A percentile compares a stretch with the other conserved stretches of the same genome.
Evolutionary conservation across 306 rosid species (phyloP).

Genomic region (Trifolium dubium): DNA sequence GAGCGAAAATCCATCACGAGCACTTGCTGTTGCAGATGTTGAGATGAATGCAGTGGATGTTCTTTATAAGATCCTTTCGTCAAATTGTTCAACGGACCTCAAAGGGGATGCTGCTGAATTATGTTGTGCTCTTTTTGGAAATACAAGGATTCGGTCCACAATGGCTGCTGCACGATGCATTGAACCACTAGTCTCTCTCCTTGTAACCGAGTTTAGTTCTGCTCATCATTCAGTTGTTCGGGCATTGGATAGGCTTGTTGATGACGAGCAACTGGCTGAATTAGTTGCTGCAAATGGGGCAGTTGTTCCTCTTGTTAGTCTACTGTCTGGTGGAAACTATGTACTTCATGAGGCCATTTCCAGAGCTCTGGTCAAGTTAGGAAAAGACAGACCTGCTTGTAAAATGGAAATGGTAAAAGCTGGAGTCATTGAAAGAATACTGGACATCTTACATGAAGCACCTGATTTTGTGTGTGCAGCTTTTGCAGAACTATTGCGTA

Average conservation of each 20-base stretch:
- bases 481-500: constrained; percentile 88
- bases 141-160: constrained; percentile 95
- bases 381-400: constrained; percentile 97
- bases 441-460: constrained; percentile 80
- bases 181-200: constrained; percentile 96
- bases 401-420: constrained; percentile 99
- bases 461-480: constrained; percentile 93
- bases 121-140: constrained; percentile 93
- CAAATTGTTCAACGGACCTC: constrained; percentile 86
- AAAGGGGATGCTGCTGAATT: constrained; percentile 98
- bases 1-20: constrained; percentile 96
- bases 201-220: constrained; percentile 78
- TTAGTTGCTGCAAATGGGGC: constrained; percentile 93
- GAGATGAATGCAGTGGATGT: constrained; percentile 99
- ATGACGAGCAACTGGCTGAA: constrained; percentile 98
- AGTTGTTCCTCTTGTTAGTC: constrained; percentile 92
- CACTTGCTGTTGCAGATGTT: constrained; percentile 96
- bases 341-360: constrained; percentile 94
- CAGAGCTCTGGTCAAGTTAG: constrained; percentile 90
- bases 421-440: constrained; percentile 87
- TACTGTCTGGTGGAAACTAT: constrained; percentile 84
- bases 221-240: constrained; percentile 92
- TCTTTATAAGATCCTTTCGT: constrained; percentile 93
- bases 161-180: constrained; percentile 92
- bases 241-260: constrained; percentile 95